These are phyloP conservation scores for Trametes versicolor DNA, from an alignment of 1,284 basidiomycete genomes.

Conservation along the genomic window DNA sequence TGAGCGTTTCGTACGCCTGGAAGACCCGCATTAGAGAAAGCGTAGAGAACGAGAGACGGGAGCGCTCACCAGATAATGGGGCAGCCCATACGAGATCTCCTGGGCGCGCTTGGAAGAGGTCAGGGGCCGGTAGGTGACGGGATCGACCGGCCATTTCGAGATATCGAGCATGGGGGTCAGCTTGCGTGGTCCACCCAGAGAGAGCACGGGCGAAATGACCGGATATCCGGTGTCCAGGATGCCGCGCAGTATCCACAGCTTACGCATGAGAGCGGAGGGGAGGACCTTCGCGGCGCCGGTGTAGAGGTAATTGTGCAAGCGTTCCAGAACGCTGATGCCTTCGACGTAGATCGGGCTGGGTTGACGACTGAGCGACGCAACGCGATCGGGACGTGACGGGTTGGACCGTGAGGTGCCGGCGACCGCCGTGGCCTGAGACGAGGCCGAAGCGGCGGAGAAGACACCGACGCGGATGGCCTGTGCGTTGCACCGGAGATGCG, in stretches of 20 bases:
- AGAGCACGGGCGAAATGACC: conserved; percentile 1
- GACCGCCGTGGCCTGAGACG: not conserved
- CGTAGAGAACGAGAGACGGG: not conserved
- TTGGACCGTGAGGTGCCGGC: not conserved
- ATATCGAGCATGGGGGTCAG: not conserved
- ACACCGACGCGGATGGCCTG: not conserved
- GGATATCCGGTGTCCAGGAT: conserved; percentile 7
- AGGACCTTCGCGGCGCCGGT: conserved; percentile 9
- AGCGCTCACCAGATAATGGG: not conserved
- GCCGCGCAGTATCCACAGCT: conserved; percentile 3
- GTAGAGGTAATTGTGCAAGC: conserved; percentile 7
- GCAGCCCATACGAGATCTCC: conserved; percentile 5
- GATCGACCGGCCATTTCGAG: not conserved
- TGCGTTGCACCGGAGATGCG: not conserved
- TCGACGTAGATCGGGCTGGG: conserved; percentile 9
- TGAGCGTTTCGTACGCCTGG: not conserved
- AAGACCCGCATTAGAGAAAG: not conserved
- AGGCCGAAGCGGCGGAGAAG: not conserved
- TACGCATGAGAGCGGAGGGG: not conserved
- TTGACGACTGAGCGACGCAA: not conserved
- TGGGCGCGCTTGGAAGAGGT: not conserved
- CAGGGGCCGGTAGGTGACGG: not conserved
- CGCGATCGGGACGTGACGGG: not conserved
- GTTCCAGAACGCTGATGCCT: conserved; percentile 1
- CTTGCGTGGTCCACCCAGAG: not conserved